Percentiles rank a stretch among this genome's conserved stretches.
Evolutionary conservation across 2,329 filamentous ascomycete genomes (phyloP).

Genomic region (Aspergillus cejpii): DNA sequence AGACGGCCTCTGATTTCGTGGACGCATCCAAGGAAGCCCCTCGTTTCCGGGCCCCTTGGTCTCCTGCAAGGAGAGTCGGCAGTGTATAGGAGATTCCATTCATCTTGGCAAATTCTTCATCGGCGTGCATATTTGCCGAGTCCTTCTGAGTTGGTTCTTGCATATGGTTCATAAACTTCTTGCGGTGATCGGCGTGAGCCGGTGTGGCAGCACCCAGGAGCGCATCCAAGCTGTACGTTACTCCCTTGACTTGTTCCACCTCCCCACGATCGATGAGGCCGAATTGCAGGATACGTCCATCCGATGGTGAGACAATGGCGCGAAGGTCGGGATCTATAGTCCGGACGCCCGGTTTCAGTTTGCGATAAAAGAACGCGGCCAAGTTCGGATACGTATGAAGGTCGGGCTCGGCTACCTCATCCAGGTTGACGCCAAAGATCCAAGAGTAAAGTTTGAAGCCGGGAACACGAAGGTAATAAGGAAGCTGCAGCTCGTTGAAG

Average conservation of each 20-base stretch:
- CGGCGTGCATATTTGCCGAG: slow-evolving; percentile 63
- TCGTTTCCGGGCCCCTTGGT: slow-evolving; percentile 39
- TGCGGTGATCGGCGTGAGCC: slow-evolving; percentile 35
- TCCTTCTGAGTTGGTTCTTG: slow-evolving; percentile 34
- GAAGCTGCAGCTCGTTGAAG: slow-evolving; percentile 84
- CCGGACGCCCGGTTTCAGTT: slow-evolving; percentile 77
- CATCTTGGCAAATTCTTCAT: slow-evolving; percentile 88
- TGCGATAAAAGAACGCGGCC: slow-evolving; percentile 94
- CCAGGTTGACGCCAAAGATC: slow-evolving; percentile 83
- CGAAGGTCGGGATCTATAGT: slow-evolving; percentile 76
- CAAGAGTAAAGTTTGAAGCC: slow-evolving; percentile 89
- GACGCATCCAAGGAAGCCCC: slow-evolving; percentile 66
- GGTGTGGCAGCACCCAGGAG: slow-evolving; percentile 63
- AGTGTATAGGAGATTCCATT: slow-evolving; percentile 96
- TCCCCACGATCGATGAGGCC: slow-evolving; percentile 87
- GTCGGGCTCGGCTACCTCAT: slow-evolving; percentile 81
- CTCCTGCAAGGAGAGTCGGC: slow-evolving; percentile 75
- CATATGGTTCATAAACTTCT: slow-evolving; percentile 31
- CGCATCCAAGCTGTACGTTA: slow-evolving; percentile 94
- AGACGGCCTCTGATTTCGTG: slow-evolving; percentile 57
- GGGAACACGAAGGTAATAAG: slow-evolving; percentile 78
- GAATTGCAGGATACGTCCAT: slow-evolving; percentile 86
- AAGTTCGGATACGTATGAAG: slow-evolving; percentile 87
- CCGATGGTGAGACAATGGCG: slow-evolving; percentile 77
- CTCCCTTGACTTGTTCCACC: slow-evolving; percentile 97